Evolutionary conservation across 441 rosid genomes (phyloP), one percentile per base, ranked within the genome.

Genomic region (Populus hybrid): DNA sequence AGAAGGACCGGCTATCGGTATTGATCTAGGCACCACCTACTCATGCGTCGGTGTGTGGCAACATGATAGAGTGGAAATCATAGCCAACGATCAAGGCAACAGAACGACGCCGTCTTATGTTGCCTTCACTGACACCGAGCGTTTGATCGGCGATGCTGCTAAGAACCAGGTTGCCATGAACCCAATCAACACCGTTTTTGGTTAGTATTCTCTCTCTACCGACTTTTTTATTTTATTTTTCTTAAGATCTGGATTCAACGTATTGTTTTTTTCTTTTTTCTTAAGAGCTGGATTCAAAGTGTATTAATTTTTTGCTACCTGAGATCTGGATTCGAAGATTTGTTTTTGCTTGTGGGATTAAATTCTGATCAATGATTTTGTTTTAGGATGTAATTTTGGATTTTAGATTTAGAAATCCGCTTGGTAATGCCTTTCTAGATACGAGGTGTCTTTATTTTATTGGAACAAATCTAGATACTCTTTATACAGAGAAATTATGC

Each of bases 121-220:
- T 32, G 92, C 83, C 11, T 89, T 87, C 64, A 89, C 90, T 1
- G 88, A 86, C 28, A 77, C 90, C 0, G 89, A 89, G 80, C 88
- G 91, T 50, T 72, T 85, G 76, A 88, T 87, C 32, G 90, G 91
- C 1, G 87, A 87, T 36, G 88, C 87, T 7, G 87, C 89, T 18
- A 87, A 87, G 85, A 86, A 89, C 74, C 89, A 89, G 82, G 92
- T 87, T 23, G 89, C 90, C 68, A 87, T 89, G 92, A 89, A 89
- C 76, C 90, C 90, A 0, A 74, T 40, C 71, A 89, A 89, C 84
- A 86, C 92, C 30, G 89, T 89, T 71, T 86, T 87, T 61, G 90
- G 92, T 89, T 46, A 65, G 82, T 76, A 26, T 59, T 40, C 46
- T 9, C 32, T 30, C 32, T 30, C 32, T 30, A 30, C 0, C 57